These are phyloP conservation scores for Suillus alpinus DNA, from an alignment of 768 basidiomycete species.

Conservation along the genomic window DNA sequence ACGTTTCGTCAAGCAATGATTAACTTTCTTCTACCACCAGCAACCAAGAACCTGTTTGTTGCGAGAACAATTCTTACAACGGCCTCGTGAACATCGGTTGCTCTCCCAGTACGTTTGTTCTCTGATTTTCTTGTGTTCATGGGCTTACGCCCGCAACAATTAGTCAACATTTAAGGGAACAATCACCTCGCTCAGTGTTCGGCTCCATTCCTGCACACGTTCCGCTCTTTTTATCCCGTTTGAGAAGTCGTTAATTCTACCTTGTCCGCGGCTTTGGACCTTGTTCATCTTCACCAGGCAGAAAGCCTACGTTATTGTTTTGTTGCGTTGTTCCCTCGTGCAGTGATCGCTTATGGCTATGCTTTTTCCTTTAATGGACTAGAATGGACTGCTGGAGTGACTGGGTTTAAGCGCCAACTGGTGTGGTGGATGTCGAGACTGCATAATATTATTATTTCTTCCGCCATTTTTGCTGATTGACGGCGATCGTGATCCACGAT, in stretches of 20 bases:
- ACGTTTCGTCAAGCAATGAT: too few species aligned
- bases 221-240: slow-evolving; percentile 20
- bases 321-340: background rate
- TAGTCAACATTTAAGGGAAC: slow-evolving; percentile 15
- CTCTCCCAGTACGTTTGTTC: slow-evolving; percentile 29
- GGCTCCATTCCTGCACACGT: background rate
- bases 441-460: background rate
- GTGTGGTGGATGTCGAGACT: background rate
- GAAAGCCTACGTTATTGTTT: slow-evolving; percentile 7
- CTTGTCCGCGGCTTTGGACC: slow-evolving; percentile 5
- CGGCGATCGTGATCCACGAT: background rate
- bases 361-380: background rate
- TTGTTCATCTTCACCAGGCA: background rate
- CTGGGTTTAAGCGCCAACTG: background rate
- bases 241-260: slow-evolving; percentile 14
- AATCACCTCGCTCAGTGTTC: slow-evolving; percentile 9
- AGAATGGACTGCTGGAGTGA: background rate
- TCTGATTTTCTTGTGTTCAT: background rate
- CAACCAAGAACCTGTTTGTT: slow-evolving; percentile 37
- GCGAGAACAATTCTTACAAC: slow-evolving; percentile 29
- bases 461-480: background rate
- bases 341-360: background rate
- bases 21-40: slow-evolving; percentile 21
- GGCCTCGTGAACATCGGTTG: slow-evolving; percentile 42
- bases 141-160: background rate